Base-by-base conservation (phyloP, 495 filamentous ascomycete species). In the Staphylotrichum tortipilum region DNA sequence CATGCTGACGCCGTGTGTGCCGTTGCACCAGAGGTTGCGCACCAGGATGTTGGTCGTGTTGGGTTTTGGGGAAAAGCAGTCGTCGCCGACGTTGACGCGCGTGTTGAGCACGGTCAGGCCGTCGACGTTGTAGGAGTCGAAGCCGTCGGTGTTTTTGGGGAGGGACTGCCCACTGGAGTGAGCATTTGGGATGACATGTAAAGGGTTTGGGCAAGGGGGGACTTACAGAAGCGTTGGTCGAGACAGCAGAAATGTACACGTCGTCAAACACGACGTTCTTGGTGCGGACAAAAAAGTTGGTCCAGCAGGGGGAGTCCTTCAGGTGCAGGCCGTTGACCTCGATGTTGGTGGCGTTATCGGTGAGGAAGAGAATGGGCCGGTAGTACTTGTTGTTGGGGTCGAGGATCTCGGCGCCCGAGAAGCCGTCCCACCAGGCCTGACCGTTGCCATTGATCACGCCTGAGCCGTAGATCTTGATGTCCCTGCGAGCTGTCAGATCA, bases 121-220 rank as follows among this genome's bases (percentile, higher is more conserved):
- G 40, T 78, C 65, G 23, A 66, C 54, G 28, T 77, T 77, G 19
- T 69, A 60, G 9, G 75, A 74, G 59, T 79, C 77, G 57, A 77
- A 80, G n/a, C 77, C 77, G 44, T 81, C 78, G 4, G 75, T 78
- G 60, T 80, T 80, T 50, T 78, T 77, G 21, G 78, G 70, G 4
- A 65, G 58, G 3, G 72, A 65, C 40, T 43, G n/a, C 15, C 5
- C 0, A 15, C 8, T 24, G 11, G 1, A 10, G 36, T 39, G n/a
- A 15, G 17, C 3, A 23, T 23, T 39, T 22, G 9, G 18, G 6
- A 28, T 22, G 36, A 39, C 14, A 8, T 17, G 18, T 2, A 15
- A 23, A 23, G 19, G 10, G 40, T 10, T 2, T 15, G 22, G 38
- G 23, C n/a, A 1, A 1, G 4, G 21, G 23, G 3, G 9, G 19